A percentile compares a stretch with the other conserved stretches of the same genome.
Evolutionary conservation across 2,329 filamentous ascomycete genomes (phyloP).

Genomic region (Colletotrichum sansevieriae): DNA sequence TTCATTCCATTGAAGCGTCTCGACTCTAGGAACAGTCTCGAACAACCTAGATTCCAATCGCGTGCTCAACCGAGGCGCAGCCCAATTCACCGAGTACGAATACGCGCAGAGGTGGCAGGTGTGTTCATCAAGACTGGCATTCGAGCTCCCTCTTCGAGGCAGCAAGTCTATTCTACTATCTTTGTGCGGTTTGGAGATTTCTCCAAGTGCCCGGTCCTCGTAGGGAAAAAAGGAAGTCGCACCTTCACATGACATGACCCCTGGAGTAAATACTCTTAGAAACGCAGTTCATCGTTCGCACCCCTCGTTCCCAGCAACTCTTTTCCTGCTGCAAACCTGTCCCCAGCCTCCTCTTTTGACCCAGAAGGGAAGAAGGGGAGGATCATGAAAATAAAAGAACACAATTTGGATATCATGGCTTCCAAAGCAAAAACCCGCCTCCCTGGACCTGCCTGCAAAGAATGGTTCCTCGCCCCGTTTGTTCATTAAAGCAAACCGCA

Average conservation of each 20-base stretch:
- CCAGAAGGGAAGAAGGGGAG: neutral
- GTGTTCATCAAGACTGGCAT: conserved; percentile 19
- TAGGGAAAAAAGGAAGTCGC: neutral
- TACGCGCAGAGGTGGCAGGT: neutral
- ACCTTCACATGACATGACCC: neutral
- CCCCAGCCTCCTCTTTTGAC: neutral
- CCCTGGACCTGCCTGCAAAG: conserved; percentile 19
- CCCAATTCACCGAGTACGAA: no score
- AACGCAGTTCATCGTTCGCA: conserved; percentile 3
- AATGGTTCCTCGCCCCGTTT: conserved; percentile 15
- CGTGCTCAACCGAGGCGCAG: no score
- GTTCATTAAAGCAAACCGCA: conserved; percentile 25
- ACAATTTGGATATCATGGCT: conserved; percentile 32
- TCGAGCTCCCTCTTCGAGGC: conserved; percentile 1
- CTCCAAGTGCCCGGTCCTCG: neutral
- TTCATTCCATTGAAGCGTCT: no score
- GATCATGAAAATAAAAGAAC: neutral
- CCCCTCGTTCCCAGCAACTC: neutral
- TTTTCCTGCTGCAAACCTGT: conserved; percentile 12
- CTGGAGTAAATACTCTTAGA: neutral
- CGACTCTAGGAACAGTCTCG: no score
- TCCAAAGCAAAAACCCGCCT: conserved; percentile 28
- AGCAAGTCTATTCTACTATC: conserved; percentile 30
- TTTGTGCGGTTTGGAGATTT: neutral
- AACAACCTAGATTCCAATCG: no score